Percentiles rank a stretch among this genome's conserved stretches.
These are phyloP conservation scores for Castanea crenata DNA, from an alignment of 306 rosid genomes.

Conservation along the genomic window DNA sequence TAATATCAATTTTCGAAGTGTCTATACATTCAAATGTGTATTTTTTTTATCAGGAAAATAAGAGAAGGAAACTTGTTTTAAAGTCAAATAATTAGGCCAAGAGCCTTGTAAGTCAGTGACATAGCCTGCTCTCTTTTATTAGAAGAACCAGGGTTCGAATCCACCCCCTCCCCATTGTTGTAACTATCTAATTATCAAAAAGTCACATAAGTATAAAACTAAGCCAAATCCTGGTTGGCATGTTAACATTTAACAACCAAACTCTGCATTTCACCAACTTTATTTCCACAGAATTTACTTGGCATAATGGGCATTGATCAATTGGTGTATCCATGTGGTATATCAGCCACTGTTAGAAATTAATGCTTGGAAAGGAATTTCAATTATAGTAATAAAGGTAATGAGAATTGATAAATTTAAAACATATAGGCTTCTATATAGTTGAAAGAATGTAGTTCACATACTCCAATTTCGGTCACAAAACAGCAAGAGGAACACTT, in stretches of 20 bases:
- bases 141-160: too few species aligned
- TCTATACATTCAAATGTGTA: too few species aligned
- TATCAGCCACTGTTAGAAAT: background rate
- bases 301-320: background rate
- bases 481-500: constrained; percentile 73
- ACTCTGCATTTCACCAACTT: background rate
- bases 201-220: too few species aligned
- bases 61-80: too few species aligned
- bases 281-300: background rate
- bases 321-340: background rate
- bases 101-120: too few species aligned
- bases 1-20: background rate
- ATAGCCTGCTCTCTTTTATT: too few species aligned
- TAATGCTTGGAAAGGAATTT: background rate
- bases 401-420: background rate
- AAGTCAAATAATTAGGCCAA: too few species aligned
- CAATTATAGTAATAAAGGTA: background rate
- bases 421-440: background rate
- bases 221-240: too few species aligned
- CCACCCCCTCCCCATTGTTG: too few species aligned
- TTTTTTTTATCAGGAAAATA: too few species aligned
- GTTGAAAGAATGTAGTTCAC: constrained; percentile 15
- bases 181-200: too few species aligned
- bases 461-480: constrained; percentile 83
- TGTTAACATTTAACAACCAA: too few species aligned